Percentiles rank a stretch among this genome's conserved stretches.
Evolutionary conservation across 768 basidiomycete species (phyloP).

Genomic region (Pleurotus tuoliensis): DNA sequence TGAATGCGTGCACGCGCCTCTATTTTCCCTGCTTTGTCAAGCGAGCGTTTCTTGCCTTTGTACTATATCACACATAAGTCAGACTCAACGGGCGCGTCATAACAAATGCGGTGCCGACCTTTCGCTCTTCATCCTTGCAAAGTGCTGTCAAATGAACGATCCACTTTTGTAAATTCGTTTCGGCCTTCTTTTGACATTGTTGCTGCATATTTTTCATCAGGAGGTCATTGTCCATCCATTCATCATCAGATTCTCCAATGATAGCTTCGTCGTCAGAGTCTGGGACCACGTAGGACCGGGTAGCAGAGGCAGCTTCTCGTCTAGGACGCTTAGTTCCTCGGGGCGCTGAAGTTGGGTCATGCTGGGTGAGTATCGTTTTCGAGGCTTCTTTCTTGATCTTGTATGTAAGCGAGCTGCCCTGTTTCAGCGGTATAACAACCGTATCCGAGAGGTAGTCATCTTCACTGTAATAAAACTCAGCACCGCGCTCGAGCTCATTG

Average conservation of each 20-base stretch:
- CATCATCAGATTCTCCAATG: slow-evolving; percentile 24
- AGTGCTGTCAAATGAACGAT: slow-evolving; percentile 60
- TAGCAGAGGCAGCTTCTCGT: slow-evolving; percentile 45
- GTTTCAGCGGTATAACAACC: slow-evolving; percentile 12
- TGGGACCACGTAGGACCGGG: slow-evolving; percentile 61
- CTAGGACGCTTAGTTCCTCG: slow-evolving; percentile 53
- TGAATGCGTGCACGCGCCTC: slow-evolving; percentile 48
- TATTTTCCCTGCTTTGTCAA: slow-evolving; percentile 39
- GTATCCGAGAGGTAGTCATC: slow-evolving; percentile 55
- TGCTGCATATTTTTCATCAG: slow-evolving; percentile 24
- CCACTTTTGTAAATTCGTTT: slow-evolving; percentile 58
- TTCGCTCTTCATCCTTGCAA: slow-evolving; percentile 63
- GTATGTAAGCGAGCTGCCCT: background rate
- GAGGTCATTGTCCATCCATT: slow-evolving; percentile 26
- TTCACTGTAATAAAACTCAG: slow-evolving; percentile 67
- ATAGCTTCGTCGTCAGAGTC: slow-evolving; percentile 71
- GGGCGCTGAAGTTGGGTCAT: background rate
- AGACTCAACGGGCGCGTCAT: slow-evolving; percentile 3
- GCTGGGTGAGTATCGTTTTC: slow-evolving; percentile 3
- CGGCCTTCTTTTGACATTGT: slow-evolving; percentile 31
- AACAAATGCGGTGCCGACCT: slow-evolving; percentile 38
- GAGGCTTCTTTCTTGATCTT: slow-evolving; percentile 40
- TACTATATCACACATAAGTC: slow-evolving; percentile 35
- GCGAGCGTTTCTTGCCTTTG: slow-evolving; percentile 56
- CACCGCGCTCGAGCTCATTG: slow-evolving; percentile 59